phyloP scores from a whole-genome alignment of 257 asterid species.

The Craterostigma plantagineum region DNA sequence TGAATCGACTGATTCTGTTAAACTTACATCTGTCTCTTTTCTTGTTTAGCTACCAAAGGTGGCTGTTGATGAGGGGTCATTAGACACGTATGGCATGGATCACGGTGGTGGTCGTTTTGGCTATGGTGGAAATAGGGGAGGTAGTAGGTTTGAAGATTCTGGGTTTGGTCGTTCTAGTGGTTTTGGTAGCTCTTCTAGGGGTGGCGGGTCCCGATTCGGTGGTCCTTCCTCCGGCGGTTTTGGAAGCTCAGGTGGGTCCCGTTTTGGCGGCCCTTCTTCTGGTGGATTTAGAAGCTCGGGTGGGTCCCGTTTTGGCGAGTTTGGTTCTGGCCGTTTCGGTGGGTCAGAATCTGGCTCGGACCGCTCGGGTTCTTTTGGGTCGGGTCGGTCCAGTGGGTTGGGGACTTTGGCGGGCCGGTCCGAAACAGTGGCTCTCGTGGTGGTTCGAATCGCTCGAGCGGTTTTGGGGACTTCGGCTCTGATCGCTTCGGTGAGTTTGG shows the following conservation, averaged over 20 bases:
- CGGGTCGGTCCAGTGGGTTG: conserved; percentile 20
- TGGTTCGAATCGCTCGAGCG: too few relatives aligned
- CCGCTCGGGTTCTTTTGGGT: conserved; percentile 12
- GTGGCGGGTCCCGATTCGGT: conserved; percentile 9
- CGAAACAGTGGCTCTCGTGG: too few relatives aligned
- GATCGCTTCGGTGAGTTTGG: too few relatives aligned
- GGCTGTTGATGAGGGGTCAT: conserved; percentile 39
- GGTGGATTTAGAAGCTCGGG: conserved; percentile 45
- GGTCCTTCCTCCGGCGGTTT: conserved; percentile 10
- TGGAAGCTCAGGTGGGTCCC: too few relatives aligned
- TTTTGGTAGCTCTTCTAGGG: neutral
- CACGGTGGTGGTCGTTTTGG: conserved; percentile 43
- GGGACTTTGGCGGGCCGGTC: conserved; percentile 6
- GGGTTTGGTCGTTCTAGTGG: conserved; percentile 3
- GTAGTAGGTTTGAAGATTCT: neutral
- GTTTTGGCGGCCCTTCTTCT: conserved; percentile 27
- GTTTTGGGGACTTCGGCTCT: too few relatives aligned
- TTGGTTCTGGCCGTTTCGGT: too few relatives aligned
- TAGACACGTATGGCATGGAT: conserved; percentile 28
- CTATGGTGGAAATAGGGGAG: conserved; percentile 24
- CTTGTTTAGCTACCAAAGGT: conserved; percentile 42
- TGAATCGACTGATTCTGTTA: too few relatives aligned
- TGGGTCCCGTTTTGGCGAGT: conserved; percentile 22
- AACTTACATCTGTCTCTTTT: neutral
- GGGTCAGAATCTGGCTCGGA: too few relatives aligned